These are phyloP conservation scores for Harringtonia lauricola DNA, from an alignment of 2,329 filamentous ascomycete genomes.

Conservation along the genomic window DNA sequence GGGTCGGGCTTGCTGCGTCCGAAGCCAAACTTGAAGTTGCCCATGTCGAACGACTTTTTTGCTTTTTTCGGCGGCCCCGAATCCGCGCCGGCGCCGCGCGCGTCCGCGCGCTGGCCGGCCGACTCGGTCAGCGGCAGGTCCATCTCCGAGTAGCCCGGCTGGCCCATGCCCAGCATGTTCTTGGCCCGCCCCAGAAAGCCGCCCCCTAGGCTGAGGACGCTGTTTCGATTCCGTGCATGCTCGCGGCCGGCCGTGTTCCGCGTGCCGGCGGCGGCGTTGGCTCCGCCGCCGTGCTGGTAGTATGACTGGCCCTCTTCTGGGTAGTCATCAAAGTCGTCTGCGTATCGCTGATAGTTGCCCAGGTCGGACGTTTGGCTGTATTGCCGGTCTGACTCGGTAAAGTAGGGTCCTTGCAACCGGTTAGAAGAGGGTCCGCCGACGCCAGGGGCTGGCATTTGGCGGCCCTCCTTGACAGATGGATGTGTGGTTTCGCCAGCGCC, in stretches of 20 bases:
- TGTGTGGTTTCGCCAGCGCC: constrained; percentile 49
- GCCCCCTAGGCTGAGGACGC: constrained; percentile 76
- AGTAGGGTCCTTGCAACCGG: constrained; percentile 30
- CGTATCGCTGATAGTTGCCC: constrained; percentile 84
- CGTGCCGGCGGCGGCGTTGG: constrained; percentile 36
- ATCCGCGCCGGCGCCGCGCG: constrained; percentile 28
- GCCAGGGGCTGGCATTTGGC: constrained; percentile 6
- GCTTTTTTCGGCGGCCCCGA: constrained; percentile 13
- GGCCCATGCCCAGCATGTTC: constrained; percentile 79
- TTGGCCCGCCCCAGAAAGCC: constrained; percentile 81
- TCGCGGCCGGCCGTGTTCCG: constrained; percentile 24
- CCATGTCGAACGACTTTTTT: constrained; percentile 53
- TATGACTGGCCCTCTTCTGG: constrained; percentile 68
- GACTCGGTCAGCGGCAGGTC: constrained; percentile 86
- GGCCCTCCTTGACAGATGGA: constrained; percentile 27
- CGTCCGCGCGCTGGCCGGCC: constrained; percentile 26
- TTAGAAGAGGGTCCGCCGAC: constrained; percentile 15
- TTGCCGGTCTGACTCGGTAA: constrained; percentile 29
- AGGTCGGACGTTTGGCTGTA: constrained; percentile 71
- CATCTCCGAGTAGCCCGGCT: constrained; percentile 85
- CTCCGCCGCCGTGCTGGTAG: constrained; percentile 64
- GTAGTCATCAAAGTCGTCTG: constrained; percentile 74
- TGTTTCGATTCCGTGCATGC: constrained; percentile 70
- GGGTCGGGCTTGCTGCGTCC: constrained; percentile 77
- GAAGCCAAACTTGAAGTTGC: constrained; percentile 88